Base-by-base conservation (phyloP, 352 stramenopile genomes). In the Halophytophthora polymorphica region DNA sequence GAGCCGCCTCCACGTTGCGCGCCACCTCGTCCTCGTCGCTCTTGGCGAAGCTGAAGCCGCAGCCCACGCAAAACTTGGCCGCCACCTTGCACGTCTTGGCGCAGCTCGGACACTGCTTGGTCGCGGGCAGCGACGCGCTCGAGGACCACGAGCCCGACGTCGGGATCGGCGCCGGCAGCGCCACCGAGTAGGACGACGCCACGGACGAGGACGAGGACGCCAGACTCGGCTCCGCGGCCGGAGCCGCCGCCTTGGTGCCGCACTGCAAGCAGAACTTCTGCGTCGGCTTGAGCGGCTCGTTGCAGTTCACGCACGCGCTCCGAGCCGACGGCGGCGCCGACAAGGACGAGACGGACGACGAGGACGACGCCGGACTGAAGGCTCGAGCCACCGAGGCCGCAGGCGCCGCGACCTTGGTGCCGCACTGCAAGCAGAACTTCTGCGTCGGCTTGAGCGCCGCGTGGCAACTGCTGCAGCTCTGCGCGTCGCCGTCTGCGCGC, bases 221-320 rank as follows among this genome's bases (percentile, higher is more conserved):
- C 41, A 58, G 49, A 31, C 53, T 55, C 21, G 58, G 47, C 1
- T 60, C 34, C 8, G 58, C 44, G 18, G 67, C 12, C 1, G 46
- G 17, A 12, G 51, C 21, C 2, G 44, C 44, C 23, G 77, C 77
- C 34, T 85, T 85, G 10, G 77, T 87, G 36, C 83, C 83, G 50
- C 83, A 93, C 37, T 87, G 77, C 15, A 89, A 43, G 58, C 83
- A 93, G 36, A 90, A 93, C 39, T 93, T 93, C 28, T 88, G 72
- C 6, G 64, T 53, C 0, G 73, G 61, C 36, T 88, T 89, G 22
- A 90, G 53, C 35, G 74, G 37, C 22, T 77, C 61, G 17, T 38
- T 56, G 53, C 83, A 93, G 36, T 53, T 74, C 13, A 48, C 18
- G 49, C 82, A 93, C 34, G 64, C 33, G 21, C 52, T 42, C 1